Evolutionary conservation across 768 basidiomycete genomes (phyloP).

Genomic region (Clavulina sp.): DNA sequence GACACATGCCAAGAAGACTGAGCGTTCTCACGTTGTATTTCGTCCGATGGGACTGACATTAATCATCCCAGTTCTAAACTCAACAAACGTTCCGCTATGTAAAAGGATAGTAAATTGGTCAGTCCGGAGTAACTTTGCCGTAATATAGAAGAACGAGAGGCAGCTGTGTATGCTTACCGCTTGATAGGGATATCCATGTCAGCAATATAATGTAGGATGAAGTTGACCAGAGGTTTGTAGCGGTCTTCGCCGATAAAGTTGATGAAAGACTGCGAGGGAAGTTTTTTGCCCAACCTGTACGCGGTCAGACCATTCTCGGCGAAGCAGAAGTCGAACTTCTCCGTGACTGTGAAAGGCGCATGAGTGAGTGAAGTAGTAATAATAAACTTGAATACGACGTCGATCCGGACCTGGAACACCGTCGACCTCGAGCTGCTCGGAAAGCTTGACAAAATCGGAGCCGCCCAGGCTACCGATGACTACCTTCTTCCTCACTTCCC

Average conservation of each 20-base stretch:
- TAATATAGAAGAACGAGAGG: slow-evolving; percentile 7
- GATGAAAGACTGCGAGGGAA: slow-evolving; percentile 78
- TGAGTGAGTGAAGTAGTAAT: neutral
- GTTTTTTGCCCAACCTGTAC: slow-evolving; percentile 56
- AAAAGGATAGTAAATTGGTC: slow-evolving; percentile 2
- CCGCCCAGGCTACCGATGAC: slow-evolving; percentile 87
- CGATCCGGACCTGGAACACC: slow-evolving; percentile 36
- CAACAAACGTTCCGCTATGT: slow-evolving; percentile 88
- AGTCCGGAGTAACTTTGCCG: slow-evolving; percentile 4
- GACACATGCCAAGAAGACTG: neutral
- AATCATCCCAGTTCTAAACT: slow-evolving; percentile 94
- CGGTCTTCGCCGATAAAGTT: slow-evolving; percentile 75
- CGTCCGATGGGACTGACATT: slow-evolving; percentile 94
- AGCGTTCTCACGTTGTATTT: slow-evolving; percentile 62
- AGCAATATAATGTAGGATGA: slow-evolving; percentile 81
- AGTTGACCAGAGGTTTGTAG: slow-evolving; percentile 83
- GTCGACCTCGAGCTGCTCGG: slow-evolving; percentile 54
- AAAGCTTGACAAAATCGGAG: slow-evolving; percentile 77
- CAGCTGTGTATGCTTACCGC: no score
- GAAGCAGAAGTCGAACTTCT: slow-evolving; percentile 81
- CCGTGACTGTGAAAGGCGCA: slow-evolving; percentile 28
- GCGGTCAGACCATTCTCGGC: slow-evolving; percentile 91
- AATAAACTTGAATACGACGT: no score
- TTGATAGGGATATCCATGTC: slow-evolving; percentile 91
- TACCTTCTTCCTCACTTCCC: slow-evolving; percentile 50